These are phyloP conservation scores for Naumovozyma baii DNA, from an alignment of 805 yeast species.

Conservation along the genomic window DNA sequence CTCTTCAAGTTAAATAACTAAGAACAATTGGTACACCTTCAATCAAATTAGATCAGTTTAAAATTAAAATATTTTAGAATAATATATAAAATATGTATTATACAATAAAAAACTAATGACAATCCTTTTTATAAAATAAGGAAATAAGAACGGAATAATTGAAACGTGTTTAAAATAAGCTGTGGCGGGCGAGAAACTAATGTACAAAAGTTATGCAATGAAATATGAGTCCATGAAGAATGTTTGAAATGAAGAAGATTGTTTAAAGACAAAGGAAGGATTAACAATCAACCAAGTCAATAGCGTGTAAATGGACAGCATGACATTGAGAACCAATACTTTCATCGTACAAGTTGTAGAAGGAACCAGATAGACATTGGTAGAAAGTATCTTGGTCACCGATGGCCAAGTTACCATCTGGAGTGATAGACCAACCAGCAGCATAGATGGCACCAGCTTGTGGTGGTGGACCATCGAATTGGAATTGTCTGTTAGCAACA, in stretches of 20 bases:
- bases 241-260: neutral
- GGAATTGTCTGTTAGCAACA: slow-evolving; percentile 78
- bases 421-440: slow-evolving; percentile 52
- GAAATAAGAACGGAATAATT: slow-evolving; percentile 1
- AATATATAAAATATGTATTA: neutral
- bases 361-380: slow-evolving; percentile 65
- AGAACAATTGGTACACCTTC: too few species aligned
- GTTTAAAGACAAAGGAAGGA: neutral
- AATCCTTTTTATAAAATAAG: neutral
- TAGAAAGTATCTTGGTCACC: slow-evolving; percentile 55
- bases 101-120: neutral
- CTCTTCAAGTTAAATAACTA: too few species aligned
- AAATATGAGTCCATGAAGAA: neutral
- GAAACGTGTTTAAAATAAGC: neutral
- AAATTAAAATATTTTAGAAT: neutral
- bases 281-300: slow-evolving; percentile 49
- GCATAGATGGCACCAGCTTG: slow-evolving; percentile 71
- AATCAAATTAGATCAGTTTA: too few species aligned
- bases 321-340: slow-evolving; percentile 52
- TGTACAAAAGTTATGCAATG: slow-evolving; percentile 3
- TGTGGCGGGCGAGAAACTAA: neutral
- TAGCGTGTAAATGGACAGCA: slow-evolving; percentile 49
- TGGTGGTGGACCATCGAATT: slow-evolving; percentile 81
- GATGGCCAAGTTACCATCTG: slow-evolving; percentile 52
- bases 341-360: slow-evolving; percentile 70